phyloP scores from a whole-genome alignment of 306 rosid species.

The Albizia julibrissin region DNA sequence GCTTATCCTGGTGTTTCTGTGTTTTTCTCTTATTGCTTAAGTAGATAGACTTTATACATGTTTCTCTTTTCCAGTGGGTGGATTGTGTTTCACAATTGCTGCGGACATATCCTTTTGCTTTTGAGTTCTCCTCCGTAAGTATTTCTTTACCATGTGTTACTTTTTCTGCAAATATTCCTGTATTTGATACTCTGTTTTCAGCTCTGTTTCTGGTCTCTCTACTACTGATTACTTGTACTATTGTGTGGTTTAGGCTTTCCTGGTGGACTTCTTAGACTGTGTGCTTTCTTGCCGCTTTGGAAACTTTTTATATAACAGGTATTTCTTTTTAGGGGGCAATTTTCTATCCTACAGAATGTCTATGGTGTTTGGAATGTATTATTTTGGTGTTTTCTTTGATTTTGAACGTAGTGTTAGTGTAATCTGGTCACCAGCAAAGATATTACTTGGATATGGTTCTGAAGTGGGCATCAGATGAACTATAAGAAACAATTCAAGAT shows the following conservation, averaged over 20 bases:
- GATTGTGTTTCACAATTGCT: conserved; percentile 91
- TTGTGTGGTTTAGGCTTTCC: conserved; percentile 66
- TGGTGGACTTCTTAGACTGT: conserved; percentile 88
- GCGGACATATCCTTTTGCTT: conserved; percentile 95
- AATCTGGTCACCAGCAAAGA: conserved; percentile 2
- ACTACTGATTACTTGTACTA: conserved; percentile 15
- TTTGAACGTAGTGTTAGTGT: conserved; percentile 19
- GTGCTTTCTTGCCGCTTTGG: conserved; percentile 93
- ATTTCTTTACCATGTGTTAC: conserved; percentile 26
- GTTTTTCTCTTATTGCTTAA: conserved; percentile 8
- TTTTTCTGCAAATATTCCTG: not conserved
- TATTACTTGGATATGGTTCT: not conserved
- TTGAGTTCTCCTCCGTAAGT: conserved; percentile 91
- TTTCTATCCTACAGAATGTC: conserved; percentile 18
- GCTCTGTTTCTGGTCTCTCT: conserved; percentile 1
- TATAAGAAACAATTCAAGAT: not conserved
- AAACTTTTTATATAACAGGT: conserved; percentile 94
- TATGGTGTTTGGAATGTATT: conserved; percentile 33
- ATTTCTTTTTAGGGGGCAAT: conserved; percentile 12
- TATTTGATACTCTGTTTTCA: conserved; percentile 10
- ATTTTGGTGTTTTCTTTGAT: conserved; percentile 2
- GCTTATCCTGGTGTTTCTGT: not conserved
- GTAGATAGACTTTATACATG: conserved; percentile 24
- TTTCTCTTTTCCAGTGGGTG: conserved; percentile 73
- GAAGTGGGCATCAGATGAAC: not conserved